Base-by-base conservation (phyloP, 129 eudicot genomes). In the Dittrichia graveolens region DNA sequence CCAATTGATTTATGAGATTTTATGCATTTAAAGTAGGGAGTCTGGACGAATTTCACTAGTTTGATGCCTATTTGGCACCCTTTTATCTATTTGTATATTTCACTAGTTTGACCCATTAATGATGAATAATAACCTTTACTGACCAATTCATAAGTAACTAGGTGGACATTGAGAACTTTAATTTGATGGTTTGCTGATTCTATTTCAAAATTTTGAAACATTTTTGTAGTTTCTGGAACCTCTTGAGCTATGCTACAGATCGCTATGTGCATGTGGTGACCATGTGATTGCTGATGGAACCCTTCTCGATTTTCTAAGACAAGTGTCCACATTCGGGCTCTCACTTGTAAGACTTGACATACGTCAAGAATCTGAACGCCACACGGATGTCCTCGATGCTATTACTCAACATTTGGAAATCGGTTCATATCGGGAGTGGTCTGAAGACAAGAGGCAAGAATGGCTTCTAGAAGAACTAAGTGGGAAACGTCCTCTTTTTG, bases 301-400 rank as follows among this genome's bases (percentile, higher is more conserved):
- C 75, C 99, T 94, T 62, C 90, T 94, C 6, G 99, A 94, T 80
- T 94, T 94, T 69, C 69, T 94, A 73, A 72, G 99, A 55, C 99
- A 85, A 84, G 96, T 90, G 34, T 94, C 97, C 62, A 90, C 99
- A 66, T 94, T 94, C 55, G 99, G 99, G 16, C 85, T 94, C 38
- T 94, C 99, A 47, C 85, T 94, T 13, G 97, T 94, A 34, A 76
- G 91, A 70, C 97, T 94, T 2, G 99, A 94, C 78, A 94, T 94
- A 52, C 85, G 97, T 60, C 99, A 94, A 85, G 99, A 94, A 61
- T 94, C 99, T 0, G 99, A 94, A 16, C 74, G 99, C 11, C 97
- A 94, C 83, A 84, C 99, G 14, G 99, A 90, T 69, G 97, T 94
- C 68, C 89, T 94, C 7, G 93, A 94, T 65, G 97, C 99, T 56